Conservation (phyloP, 345 rosid genomes). For the Citrus medica region DNA sequence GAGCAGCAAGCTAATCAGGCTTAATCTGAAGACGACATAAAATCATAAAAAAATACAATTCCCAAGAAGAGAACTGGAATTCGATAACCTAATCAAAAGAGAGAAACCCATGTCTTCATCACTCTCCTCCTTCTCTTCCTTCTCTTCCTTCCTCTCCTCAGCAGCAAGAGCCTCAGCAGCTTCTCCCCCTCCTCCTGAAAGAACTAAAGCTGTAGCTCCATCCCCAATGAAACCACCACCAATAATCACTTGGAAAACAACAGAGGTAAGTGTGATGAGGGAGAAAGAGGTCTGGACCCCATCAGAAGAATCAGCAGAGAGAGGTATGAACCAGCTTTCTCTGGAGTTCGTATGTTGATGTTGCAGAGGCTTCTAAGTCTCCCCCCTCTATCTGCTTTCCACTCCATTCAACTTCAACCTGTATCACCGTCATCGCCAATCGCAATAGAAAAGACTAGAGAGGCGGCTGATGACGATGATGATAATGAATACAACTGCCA, state of each 20-base stretch:
- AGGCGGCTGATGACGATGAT: too few relatives aligned
- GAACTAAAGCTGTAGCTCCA: conserved; percentile 42
- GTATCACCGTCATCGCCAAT: too few relatives aligned
- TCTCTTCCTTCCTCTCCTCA: conserved; percentile 60
- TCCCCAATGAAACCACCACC: conserved; percentile 47
- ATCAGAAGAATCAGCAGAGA: conserved; percentile 41
- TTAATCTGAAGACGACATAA: too few relatives aligned
- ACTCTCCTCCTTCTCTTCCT: conserved; percentile 56
- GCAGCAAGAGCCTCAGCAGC: conserved; percentile 46
- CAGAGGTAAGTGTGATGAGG: conserved; percentile 57
- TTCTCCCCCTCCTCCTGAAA: conserved; percentile 41
- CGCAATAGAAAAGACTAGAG: too few relatives aligned
- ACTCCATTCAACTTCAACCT: conserved; percentile 20
- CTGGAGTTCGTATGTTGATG: conserved; percentile 61
- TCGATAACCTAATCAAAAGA: conserved; percentile 38
- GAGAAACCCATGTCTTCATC: conserved; percentile 74
- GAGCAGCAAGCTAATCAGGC: too few relatives aligned
- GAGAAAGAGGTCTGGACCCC: conserved; percentile 52
- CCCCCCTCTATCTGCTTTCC: conserved; percentile 20
- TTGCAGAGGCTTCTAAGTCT: conserved; percentile 54
- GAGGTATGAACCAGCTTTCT: conserved; percentile 34
- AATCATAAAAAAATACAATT: neutral
- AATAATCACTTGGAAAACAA: conserved; percentile 64
- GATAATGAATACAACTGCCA: too few relatives aligned
- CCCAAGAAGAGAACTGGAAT: neutral